A percentile compares a stretch with the other conserved stretches of the same genome.
phyloP scores from a whole-genome alignment of 2,329 filamentous ascomycete genomes.

The Fusarium sp. region DNA sequence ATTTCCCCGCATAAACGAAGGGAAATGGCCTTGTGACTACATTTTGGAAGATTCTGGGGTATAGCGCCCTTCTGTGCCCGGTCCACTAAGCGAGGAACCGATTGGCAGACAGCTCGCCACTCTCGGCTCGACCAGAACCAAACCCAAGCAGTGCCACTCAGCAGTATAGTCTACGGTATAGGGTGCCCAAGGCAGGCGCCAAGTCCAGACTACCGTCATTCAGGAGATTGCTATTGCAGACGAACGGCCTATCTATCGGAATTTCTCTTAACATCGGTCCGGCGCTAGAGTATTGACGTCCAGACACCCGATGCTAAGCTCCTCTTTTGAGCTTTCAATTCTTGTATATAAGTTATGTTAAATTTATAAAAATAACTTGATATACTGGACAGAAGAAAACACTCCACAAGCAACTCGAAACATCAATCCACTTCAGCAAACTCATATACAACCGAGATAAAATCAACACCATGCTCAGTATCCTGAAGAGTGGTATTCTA shows the following conservation, averaged over 20 bases:
- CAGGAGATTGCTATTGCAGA: not conserved
- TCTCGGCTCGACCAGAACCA: too few species aligned
- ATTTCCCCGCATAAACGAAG: not conserved
- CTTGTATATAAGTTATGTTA: fast-evolving
- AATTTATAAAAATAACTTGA: not conserved
- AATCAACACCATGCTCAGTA: not conserved
- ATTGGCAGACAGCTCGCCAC: not conserved
- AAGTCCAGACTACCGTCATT: not conserved
- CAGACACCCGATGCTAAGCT: not conserved
- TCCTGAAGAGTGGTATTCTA: not conserved
- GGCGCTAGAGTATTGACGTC: not conserved
- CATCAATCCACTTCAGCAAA: fast-evolving
- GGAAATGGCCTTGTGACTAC: not conserved
- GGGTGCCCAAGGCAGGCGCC: not conserved
- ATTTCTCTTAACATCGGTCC: not conserved
- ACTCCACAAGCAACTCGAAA: not conserved
- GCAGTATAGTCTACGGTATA: too few species aligned
- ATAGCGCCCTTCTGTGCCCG: not conserved
- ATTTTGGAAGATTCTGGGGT: not conserved
- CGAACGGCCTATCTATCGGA: not conserved
- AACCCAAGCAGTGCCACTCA: too few species aligned
- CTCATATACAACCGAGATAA: not conserved
- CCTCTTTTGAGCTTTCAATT: not conserved
- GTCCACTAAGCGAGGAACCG: not conserved
- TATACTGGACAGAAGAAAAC: not conserved